Conservation (phyloP, 768 basidiomycete species). For the Tricholoma saponaceum region DNA sequence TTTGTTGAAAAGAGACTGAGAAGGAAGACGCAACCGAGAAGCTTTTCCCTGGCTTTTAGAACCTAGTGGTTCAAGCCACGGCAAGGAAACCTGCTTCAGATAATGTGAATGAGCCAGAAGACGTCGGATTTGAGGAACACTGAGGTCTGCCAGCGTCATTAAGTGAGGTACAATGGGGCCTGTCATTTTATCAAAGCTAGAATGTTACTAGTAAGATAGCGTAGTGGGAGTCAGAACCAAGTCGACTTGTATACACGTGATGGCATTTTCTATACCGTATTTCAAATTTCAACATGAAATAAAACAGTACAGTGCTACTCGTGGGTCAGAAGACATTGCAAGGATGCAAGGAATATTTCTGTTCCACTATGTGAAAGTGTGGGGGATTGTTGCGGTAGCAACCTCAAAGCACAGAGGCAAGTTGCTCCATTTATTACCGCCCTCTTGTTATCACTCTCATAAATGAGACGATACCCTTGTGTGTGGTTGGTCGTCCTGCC, state of each 20-base stretch:
- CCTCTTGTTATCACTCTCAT: slow-evolving; percentile 7
- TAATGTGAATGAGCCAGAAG: slow-evolving; percentile 60
- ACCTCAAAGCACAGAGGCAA: too few relatives aligned
- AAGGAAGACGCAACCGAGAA: slow-evolving; percentile 50
- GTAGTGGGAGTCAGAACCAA: neutral
- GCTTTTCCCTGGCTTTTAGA: slow-evolving; percentile 27
- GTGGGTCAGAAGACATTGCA: too few relatives aligned
- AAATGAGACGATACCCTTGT: slow-evolving; percentile 9
- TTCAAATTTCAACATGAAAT: too few relatives aligned
- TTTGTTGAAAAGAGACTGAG: slow-evolving; percentile 76
- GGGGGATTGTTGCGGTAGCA: too few relatives aligned
- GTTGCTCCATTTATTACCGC: too few relatives aligned
- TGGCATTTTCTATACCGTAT: too few relatives aligned
- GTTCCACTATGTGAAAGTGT: too few relatives aligned
- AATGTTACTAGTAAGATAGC: too few relatives aligned
- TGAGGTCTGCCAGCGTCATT: slow-evolving; percentile 87
- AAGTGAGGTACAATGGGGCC: slow-evolving; percentile 56
- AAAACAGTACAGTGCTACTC: too few relatives aligned
- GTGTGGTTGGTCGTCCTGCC: neutral
- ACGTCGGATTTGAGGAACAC: slow-evolving; percentile 64
- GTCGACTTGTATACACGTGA: neutral
- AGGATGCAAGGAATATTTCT: too few relatives aligned
- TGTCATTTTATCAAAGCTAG: slow-evolving; percentile 5
- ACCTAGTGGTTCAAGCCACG: slow-evolving; percentile 62
- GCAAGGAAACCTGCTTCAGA: slow-evolving; percentile 59